These are phyloP conservation scores for Lyophyllum shimeji DNA, from an alignment of 768 basidiomycete species.

Conservation along the genomic window DNA sequence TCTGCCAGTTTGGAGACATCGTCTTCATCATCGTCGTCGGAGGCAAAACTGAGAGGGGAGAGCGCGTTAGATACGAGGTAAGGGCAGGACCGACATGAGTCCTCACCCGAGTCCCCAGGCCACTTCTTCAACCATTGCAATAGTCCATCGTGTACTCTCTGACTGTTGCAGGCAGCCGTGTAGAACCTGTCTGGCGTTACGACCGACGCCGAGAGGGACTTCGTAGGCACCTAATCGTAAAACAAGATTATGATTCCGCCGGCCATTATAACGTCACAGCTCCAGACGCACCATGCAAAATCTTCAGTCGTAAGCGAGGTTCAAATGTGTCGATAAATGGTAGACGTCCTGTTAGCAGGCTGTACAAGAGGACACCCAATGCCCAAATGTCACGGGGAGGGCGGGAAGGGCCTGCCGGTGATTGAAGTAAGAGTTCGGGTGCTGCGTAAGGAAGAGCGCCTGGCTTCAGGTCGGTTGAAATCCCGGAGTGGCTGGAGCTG, in stretches of 20 bases:
- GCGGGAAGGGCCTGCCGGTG: constrained; percentile 42
- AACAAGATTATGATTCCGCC: too few relatives aligned
- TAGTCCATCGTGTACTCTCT: constrained; percentile 69
- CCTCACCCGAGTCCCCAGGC: constrained; percentile 79
- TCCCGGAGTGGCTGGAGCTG: too few relatives aligned
- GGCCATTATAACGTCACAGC: too few relatives aligned
- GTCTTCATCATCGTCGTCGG: too few relatives aligned
- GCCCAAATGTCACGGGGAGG: constrained; percentile 97
- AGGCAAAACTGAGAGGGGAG: too few relatives aligned
- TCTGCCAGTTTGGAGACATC: too few relatives aligned
- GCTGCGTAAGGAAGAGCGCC: too few relatives aligned
- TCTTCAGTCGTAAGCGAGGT: constrained; percentile 89
- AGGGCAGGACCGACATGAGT: constrained; percentile 35
- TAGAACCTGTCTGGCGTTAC: constrained; percentile 65
- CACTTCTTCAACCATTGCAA: constrained; percentile 74
- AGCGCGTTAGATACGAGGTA: too few relatives aligned
- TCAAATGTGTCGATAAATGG: constrained; percentile 92
- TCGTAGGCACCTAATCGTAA: too few relatives aligned
- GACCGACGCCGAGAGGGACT: too few relatives aligned
- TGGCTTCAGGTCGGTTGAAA: too few relatives aligned
- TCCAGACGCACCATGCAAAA: constrained; percentile 68
- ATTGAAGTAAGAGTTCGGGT: too few relatives aligned
- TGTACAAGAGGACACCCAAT: constrained; percentile 85
- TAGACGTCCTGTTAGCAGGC: constrained; percentile 78
- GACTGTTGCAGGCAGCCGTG: constrained; percentile 76